These are phyloP conservation scores for Candida maris DNA, from an alignment of 805 yeast genomes.

Conservation along the genomic window DNA sequence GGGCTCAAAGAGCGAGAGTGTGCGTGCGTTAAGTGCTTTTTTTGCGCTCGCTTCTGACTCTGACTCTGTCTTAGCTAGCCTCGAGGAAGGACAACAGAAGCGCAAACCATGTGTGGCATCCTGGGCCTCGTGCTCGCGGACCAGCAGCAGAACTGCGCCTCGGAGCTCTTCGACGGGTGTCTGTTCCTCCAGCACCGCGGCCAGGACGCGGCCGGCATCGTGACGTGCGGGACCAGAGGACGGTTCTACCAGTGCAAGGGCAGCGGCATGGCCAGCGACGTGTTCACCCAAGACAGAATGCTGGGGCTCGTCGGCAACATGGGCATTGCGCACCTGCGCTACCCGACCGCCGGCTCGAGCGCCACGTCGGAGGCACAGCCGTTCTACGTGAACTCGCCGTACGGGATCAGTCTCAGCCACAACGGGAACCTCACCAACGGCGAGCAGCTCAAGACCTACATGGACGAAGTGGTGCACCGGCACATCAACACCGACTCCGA, in stretches of 20 bases:
- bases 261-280: conserved; percentile 98
- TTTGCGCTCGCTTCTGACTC: too few relatives aligned
- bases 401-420: conserved; percentile 86
- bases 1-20: too few relatives aligned
- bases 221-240: conserved; percentile 91
- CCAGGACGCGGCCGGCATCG: conserved; percentile 99
- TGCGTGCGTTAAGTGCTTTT: too few relatives aligned
- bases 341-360: conserved; percentile 96
- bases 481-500: conserved; percentile 97
- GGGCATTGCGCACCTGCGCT: conserved; percentile 93
- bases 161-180: conserved; percentile 89
- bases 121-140: conserved; percentile 83
- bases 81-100: too few relatives aligned
- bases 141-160: conserved; percentile 68
- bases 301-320: conserved; percentile 80
- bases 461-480: conserved; percentile 93
- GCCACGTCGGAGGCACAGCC: conserved; percentile 99
- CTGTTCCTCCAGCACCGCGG: conserved; percentile 95
- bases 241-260: conserved; percentile 97
- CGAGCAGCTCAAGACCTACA: conserved; percentile 64
- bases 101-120: conserved; percentile 97
- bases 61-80: too few relatives aligned
- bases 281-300: conserved; percentile 82
- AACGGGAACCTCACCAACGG: conserved; percentile 95
- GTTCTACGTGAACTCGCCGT: conserved; percentile 95